A percentile compares a stretch with the other conserved stretches of the same genome.
Evolutionary conservation across 2,329 filamentous ascomycete species (phyloP).

Genomic region (Zopfia rhizophila): DNA sequence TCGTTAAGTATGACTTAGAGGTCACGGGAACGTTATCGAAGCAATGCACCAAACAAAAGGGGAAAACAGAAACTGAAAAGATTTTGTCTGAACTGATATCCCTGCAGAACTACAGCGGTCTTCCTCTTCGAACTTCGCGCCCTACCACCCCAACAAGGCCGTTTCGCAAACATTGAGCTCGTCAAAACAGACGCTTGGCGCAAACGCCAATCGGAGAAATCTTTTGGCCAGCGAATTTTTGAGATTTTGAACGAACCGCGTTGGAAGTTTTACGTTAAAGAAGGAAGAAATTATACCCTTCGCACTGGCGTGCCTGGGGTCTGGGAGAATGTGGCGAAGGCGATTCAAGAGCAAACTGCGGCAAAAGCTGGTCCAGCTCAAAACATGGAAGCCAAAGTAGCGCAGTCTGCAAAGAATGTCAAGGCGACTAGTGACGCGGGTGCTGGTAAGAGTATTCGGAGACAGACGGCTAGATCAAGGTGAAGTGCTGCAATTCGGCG

Average conservation of each 20-base stretch:
- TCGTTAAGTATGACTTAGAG: too few relatives aligned
- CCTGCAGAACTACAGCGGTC: conserved; percentile 38
- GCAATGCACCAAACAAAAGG: too few relatives aligned
- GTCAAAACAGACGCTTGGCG: conserved; percentile 34
- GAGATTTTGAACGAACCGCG: conserved; percentile 42
- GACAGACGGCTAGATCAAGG: too few relatives aligned
- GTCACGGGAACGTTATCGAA: too few relatives aligned
- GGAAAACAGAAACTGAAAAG: too few relatives aligned
- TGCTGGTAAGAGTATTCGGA: too few relatives aligned
- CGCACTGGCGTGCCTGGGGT: conserved; percentile 46
- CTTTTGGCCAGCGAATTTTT: conserved; percentile 24
- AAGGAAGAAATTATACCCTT: conserved; percentile 41
- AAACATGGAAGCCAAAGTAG: too few relatives aligned
- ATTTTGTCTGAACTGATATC: too few relatives aligned
- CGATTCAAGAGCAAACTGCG: conserved; percentile 40
- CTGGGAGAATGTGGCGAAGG: conserved; percentile 45
- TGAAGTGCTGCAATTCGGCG: too few relatives aligned
- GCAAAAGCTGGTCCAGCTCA: background rate
- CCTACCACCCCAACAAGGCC: conserved; percentile 33
- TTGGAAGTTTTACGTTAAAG: conserved; percentile 50
- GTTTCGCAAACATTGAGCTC: conserved; percentile 47
- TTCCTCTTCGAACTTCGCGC: conserved; percentile 46
- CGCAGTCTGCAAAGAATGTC: too few relatives aligned
- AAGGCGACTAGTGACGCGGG: too few relatives aligned
- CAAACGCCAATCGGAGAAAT: conserved; percentile 31